These are phyloP conservation scores for Berkeleyomyces rouxiae DNA, from an alignment of 2,329 filamentous ascomycete species.

Conservation along the genomic window DNA sequence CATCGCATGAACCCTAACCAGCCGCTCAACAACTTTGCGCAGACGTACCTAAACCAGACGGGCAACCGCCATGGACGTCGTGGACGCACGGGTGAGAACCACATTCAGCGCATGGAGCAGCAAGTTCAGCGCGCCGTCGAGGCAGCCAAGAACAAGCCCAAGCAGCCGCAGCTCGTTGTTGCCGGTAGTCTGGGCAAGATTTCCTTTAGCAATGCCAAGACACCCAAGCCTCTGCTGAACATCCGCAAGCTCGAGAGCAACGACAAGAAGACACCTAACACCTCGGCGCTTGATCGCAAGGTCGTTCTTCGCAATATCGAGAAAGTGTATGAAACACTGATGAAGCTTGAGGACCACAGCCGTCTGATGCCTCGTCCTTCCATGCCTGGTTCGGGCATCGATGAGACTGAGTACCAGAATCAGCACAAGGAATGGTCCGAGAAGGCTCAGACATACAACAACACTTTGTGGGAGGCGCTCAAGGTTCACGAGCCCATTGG, in stretches of 20 bases:
- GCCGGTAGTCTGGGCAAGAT: slow-evolving; percentile 96
- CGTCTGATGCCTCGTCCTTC: slow-evolving; percentile 49
- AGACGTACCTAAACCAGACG: slow-evolving; percentile 94
- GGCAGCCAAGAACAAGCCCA: slow-evolving; percentile 90
- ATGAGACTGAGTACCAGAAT: slow-evolving; percentile 52
- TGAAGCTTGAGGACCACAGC: slow-evolving; percentile 89
- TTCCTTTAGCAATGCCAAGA: slow-evolving; percentile 97
- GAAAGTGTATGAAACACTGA: slow-evolving; percentile 68
- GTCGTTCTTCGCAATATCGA: slow-evolving; percentile 75
- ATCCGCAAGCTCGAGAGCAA: slow-evolving; percentile 62
- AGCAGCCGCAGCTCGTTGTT: slow-evolving; percentile 92
- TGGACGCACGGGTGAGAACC: slow-evolving; percentile 76
- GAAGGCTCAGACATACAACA: slow-evolving; percentile 53
- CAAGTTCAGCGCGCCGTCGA: slow-evolving; percentile 95
- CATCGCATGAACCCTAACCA: slow-evolving; percentile 84
- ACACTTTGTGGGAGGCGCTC: slow-evolving; percentile 66
- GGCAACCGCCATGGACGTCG: slow-evolving; percentile 65
- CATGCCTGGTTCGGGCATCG: slow-evolving; percentile 27
- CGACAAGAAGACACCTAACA: slow-evolving; percentile 24
- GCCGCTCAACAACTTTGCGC: slow-evolving; percentile 86
- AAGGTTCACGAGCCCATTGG: slow-evolving; percentile 89
- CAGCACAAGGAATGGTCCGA: slow-evolving; percentile 67
- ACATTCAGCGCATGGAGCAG: slow-evolving; percentile 98
- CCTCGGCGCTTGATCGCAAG: slow-evolving; percentile 50
- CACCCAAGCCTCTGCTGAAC: slow-evolving; percentile 83